phyloP scores from a whole-genome alignment of 441 rosid species.

The Biscutella laevigata region DNA sequence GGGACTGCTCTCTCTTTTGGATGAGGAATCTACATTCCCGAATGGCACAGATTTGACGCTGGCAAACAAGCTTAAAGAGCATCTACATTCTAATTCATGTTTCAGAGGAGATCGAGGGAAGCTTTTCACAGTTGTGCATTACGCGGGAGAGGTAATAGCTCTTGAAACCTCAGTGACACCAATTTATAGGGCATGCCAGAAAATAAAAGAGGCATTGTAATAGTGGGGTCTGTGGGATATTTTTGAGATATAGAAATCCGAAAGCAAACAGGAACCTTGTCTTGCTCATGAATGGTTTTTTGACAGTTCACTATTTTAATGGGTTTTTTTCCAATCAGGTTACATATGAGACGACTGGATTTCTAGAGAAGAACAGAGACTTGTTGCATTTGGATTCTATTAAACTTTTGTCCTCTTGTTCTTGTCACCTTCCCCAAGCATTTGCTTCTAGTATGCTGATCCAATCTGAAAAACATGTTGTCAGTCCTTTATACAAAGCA shows the following conservation, averaged over 20 bases:
- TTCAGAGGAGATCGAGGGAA: slow-evolving; percentile 80
- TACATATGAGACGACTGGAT: slow-evolving; percentile 84
- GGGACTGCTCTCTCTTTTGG: slow-evolving; percentile 81
- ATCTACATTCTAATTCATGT: slow-evolving; percentile 60
- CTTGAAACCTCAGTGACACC: slow-evolving; percentile 1
- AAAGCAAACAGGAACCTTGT: slow-evolving; percentile 7
- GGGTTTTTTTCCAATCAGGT: no score
- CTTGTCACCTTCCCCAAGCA: slow-evolving; percentile 75
- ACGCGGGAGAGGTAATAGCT: slow-evolving; percentile 84
- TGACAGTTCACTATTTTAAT: slow-evolving; percentile 24
- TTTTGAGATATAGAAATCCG: no score
- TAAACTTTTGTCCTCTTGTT: slow-evolving; percentile 83
- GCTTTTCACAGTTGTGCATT: slow-evolving; percentile 77
- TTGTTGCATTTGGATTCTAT: slow-evolving; percentile 86
- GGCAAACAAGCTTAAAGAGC: slow-evolving; percentile 92
- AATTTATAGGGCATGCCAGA: not conserved
- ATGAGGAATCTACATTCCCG: slow-evolving; percentile 96
- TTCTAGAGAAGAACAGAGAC: slow-evolving; percentile 97
- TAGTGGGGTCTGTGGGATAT: not conserved
- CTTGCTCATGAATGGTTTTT: slow-evolving; percentile 12
- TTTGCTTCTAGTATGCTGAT: slow-evolving; percentile 87
- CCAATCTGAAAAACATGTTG: slow-evolving; percentile 73
- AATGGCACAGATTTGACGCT: slow-evolving; percentile 92
- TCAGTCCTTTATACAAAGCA: slow-evolving; percentile 79
- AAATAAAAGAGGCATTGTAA: not conserved